Evolutionary conservation across 1,284 basidiomycete genomes (phyloP).

Genomic region (Agaricales sp.): DNA sequence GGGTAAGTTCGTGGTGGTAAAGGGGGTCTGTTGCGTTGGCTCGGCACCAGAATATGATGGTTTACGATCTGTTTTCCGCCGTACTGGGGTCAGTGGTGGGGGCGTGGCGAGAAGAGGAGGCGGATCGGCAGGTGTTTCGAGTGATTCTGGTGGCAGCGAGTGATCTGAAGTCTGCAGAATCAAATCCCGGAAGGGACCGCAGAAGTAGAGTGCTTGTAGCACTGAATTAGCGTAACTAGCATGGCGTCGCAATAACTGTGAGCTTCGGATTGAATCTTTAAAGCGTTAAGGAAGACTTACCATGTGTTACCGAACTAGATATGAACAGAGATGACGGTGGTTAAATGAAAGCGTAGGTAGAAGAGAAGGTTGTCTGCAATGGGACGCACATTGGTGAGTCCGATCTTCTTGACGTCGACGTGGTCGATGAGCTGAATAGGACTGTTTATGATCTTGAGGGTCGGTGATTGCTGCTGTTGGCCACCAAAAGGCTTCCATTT

Average conservation of each 20-base stretch:
- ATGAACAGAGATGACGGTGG: constrained; percentile 7
- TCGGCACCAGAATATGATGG: constrained; percentile 23
- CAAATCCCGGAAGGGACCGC: constrained; percentile 72
- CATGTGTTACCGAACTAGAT: constrained; percentile 83
- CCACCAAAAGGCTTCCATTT: constrained; percentile 26
- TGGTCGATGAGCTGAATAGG: neutral
- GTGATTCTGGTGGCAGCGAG: constrained; percentile 18
- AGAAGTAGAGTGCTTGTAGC: constrained; percentile 90
- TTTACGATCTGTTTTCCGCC: constrained; percentile 40
- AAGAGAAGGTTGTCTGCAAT: constrained; percentile 1
- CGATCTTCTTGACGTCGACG: constrained; percentile 60
- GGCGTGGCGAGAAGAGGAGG: constrained; percentile 15
- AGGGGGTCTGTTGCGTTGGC: constrained; percentile 15
- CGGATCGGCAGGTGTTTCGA: constrained; percentile 14
- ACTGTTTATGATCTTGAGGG: constrained; percentile 20
- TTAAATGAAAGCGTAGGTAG: constrained; percentile 7
- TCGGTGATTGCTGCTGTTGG: constrained; percentile 14
- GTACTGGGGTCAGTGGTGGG: constrained; percentile 21
- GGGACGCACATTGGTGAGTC: constrained; percentile 81
- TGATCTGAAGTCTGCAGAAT: constrained; percentile 48
- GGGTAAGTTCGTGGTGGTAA: constrained; percentile 15
- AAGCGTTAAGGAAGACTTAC: constrained; percentile 26
- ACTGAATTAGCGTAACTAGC: constrained; percentile 95
- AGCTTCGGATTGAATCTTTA: constrained; percentile 10
- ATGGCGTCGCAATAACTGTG: constrained; percentile 16